Evolutionary conservation across 257 asterid species (phyloP), one percentile per base, ranked within the genome.

Genomic region (Thymus quinquecostatus): DNA sequence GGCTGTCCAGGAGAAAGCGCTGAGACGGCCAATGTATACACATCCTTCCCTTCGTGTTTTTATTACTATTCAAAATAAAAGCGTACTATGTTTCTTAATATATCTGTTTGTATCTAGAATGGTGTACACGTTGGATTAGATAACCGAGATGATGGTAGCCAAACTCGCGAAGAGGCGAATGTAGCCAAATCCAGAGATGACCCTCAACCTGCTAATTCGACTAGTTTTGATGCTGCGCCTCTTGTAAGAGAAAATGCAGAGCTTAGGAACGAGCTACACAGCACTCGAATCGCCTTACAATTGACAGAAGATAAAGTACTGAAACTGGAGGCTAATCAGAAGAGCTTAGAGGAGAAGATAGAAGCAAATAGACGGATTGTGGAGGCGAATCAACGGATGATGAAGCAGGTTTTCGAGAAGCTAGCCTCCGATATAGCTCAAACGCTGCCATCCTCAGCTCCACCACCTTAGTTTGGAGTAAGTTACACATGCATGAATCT

Each of bases 351-450:
- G 66, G 66, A 60, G 49, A 36, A 7, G 10, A 7, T 60, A 14
- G 12, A 60, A 9, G 49, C 66, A 41, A 40, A 40, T 29, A 56
- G 8, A 14, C 51, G 40, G 34, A 38, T 9, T 14, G 8, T 61
- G 50, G 67, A 61, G 67, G 34, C 67, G 40, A 64, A 64, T 47
- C 69, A 64, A 64, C 29, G 40, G 56, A 64, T 64, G 69, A 28
- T 64, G 69, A 45, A 27, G 69, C 56, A 28, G 28, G 55, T 44
- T 28, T 14, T 64, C 45, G 69, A 64, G 56, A 64, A 28, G 56
- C 5, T 64, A 28, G 56, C 69, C 41, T 47, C 47, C 6, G 47
- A 41, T 41, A 41, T 41, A 41, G 10, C 47, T 41, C 47, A 41
- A 41, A 5, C 47, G 6, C 47, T 41, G 47, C 47, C 47, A 41